These are phyloP conservation scores for Apocynum venetum DNA, from an alignment of 257 asterid species.

Conservation along the genomic window DNA sequence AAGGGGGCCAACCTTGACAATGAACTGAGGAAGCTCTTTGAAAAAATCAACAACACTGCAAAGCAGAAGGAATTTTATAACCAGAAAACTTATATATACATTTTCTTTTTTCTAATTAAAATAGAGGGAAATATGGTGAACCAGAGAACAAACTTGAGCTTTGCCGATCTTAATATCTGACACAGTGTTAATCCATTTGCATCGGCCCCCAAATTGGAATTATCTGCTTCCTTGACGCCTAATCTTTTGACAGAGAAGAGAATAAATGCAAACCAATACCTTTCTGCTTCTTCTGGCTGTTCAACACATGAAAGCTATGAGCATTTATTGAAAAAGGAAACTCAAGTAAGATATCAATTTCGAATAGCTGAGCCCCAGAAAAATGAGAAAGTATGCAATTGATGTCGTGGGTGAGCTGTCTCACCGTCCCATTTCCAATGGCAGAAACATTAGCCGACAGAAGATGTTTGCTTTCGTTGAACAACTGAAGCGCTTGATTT, in stretches of 20 bases:
- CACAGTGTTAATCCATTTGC: conserved; percentile 58
- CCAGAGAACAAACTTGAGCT: conserved; percentile 55
- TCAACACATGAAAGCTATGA: conserved; percentile 13
- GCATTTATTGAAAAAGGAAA: conserved; percentile 8
- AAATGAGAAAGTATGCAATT: conserved; percentile 1
- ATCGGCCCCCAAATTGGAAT: conserved; percentile 28
- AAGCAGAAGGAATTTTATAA: conserved; percentile 11
- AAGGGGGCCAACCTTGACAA: conserved; percentile 72
- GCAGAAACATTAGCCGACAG: conserved; percentile 47
- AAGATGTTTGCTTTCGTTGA: conserved; percentile 61
- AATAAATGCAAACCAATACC: conserved; percentile 82
- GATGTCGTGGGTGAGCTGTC: conserved; percentile 9
- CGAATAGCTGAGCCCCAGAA: conserved; percentile 6
- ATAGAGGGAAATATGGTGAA: neutral
- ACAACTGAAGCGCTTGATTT: conserved; percentile 54
- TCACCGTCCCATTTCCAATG: conserved; percentile 67
- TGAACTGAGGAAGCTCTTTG: conserved; percentile 77
- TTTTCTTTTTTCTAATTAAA: neutral
- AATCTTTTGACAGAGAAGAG: conserved; percentile 66
- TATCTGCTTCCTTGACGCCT: conserved; percentile 25
- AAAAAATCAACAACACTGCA: conserved; percentile 74
- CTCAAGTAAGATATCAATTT: conserved; percentile 15
- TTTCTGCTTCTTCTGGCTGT: conserved; percentile 85
- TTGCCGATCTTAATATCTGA: conserved; percentile 65
- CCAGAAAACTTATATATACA: neutral